Evolutionary conservation across 345 rosid genomes (phyloP).

Genomic region (Populus ilicifolia): DNA sequence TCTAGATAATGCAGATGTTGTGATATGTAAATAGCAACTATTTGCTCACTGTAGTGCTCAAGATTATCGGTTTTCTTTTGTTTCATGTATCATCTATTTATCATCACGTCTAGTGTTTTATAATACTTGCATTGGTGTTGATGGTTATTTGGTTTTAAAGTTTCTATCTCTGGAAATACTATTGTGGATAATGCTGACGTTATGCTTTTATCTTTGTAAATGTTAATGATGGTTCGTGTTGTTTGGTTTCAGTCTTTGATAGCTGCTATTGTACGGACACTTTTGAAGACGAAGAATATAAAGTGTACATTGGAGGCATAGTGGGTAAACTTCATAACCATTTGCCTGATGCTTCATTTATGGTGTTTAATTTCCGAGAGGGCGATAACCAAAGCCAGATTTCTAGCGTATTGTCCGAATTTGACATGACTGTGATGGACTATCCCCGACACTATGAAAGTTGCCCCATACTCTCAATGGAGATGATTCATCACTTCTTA

Average conservation of each 20-base stretch:
- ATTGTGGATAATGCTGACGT: not conserved
- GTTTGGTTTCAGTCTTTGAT: slow-evolving; percentile 47
- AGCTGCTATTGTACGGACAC: slow-evolving; percentile 59
- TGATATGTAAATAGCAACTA: not conserved
- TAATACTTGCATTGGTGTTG: not conserved
- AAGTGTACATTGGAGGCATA: slow-evolving; percentile 48
- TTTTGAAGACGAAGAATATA: slow-evolving; percentile 49
- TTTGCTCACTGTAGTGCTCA: not conserved
- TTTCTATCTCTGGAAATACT: not conserved
- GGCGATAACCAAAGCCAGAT: slow-evolving; percentile 52
- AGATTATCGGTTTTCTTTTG: not conserved
- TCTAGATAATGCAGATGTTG: not conserved
- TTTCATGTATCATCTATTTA: not conserved
- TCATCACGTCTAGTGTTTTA: not conserved
- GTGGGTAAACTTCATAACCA: slow-evolving; percentile 52
- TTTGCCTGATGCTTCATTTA: slow-evolving; percentile 57
- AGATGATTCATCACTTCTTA: slow-evolving; percentile 63
- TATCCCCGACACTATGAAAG: slow-evolving; percentile 77
- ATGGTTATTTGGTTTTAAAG: not conserved
- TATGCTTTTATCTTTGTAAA: not conserved
- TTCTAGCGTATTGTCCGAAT: slow-evolving; percentile 45
- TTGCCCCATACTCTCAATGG: slow-evolving; percentile 68
- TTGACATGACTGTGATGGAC: slow-evolving; percentile 79
- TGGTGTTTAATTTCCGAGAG: slow-evolving; percentile 76
- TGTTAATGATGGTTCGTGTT: not conserved